A percentile compares a stretch with the other conserved stretches of the same genome.
Conservation (phyloP, 2,329 filamentous ascomycete genomes). For the Metarhizium humberi region DNA sequence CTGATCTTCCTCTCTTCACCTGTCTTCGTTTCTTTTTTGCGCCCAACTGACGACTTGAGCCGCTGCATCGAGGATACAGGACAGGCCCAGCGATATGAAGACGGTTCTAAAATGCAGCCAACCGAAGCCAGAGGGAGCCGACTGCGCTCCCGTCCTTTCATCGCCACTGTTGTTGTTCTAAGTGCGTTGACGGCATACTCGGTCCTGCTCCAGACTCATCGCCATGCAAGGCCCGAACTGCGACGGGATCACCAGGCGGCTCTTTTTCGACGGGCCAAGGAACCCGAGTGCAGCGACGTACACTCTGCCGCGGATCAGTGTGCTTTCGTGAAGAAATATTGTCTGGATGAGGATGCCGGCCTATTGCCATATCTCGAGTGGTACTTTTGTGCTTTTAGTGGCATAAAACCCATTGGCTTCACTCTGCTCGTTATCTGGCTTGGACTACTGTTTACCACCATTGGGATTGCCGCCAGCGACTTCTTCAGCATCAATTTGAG, state of each 20-base stretch:
- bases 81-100: conserved; percentile 8
- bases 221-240: conserved; percentile 1
- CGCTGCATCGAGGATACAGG: not conserved
- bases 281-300: conserved; percentile 64
- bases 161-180: conserved; percentile 36
- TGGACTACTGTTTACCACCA: conserved; percentile 84
- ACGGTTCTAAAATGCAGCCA: conserved; percentile 10
- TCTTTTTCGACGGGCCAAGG: conserved; percentile 17
- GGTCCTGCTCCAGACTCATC: conserved; percentile 23
- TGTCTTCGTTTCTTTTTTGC: not conserved
- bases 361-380: conserved; percentile 80
- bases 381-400: conserved; percentile 74
- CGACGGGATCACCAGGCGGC: conserved; percentile 6
- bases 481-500: conserved; percentile 97
- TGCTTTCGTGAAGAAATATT: conserved; percentile 74
- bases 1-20: not conserved
- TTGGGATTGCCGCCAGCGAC: conserved; percentile 94
- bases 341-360: conserved; percentile 80
- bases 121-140: conserved; percentile 21
- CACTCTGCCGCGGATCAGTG: conserved; percentile 74
- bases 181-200: conserved; percentile 36
- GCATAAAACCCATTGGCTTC: conserved; percentile 70
- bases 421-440: conserved; percentile 72
- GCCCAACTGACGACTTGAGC: not conserved
- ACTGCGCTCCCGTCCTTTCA: conserved; percentile 39